Conservation (phyloP, 1,284 basidiomycete species). For the Calocybe gambosa region DNA sequence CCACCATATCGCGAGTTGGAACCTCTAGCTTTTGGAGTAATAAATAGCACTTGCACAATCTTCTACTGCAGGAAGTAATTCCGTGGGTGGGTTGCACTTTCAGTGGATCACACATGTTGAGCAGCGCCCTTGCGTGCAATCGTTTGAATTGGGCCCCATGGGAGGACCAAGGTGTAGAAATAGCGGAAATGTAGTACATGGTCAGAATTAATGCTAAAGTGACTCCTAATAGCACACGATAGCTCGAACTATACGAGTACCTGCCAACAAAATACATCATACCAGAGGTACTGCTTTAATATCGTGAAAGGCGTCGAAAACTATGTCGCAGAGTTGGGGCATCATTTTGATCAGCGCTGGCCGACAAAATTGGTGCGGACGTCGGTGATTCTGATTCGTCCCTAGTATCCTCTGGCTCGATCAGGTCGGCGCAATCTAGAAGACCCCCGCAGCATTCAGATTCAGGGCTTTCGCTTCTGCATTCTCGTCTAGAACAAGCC, state of each 20-base stretch:
- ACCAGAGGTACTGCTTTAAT: background rate
- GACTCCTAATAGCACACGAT: constrained; percentile 5
- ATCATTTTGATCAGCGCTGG: background rate
- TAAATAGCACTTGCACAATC: constrained; percentile 67
- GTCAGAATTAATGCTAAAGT: background rate
- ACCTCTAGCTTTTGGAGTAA: too few species aligned
- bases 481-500: constrained; percentile 4
- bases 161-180: background rate
- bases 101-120: too few species aligned
- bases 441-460: constrained; percentile 44
- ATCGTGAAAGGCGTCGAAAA: background rate
- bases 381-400: constrained; percentile 14
- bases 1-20: constrained; percentile 54
- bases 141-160: constrained; percentile 41
- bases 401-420: constrained; percentile 28
- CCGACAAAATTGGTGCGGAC: constrained; percentile 11
- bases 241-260: constrained; percentile 1
- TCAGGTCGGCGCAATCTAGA: constrained; percentile 42
- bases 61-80: constrained; percentile 48
- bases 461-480: constrained; percentile 22
- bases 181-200: background rate
- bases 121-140: constrained; percentile 51
- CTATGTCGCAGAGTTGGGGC: background rate
- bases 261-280: too few species aligned
- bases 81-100: too few species aligned